Conservation (phyloP, 345 rosid genomes). For the Citropsis articulata region DNA sequence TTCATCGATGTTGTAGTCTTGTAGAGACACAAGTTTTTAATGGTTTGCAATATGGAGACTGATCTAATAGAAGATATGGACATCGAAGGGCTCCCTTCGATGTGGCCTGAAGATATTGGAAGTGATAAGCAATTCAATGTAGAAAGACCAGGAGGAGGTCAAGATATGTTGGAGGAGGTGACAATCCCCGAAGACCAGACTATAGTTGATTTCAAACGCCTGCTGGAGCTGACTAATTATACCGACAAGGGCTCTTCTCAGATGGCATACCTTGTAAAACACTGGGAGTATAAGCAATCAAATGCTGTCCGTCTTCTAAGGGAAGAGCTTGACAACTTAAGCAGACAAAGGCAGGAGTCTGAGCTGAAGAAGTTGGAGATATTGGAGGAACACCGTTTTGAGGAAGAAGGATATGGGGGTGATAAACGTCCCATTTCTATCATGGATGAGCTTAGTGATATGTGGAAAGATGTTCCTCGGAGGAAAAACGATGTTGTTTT, state of each 20-base stretch:
- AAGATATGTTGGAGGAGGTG: slow-evolving; percentile 88
- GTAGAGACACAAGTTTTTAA: slow-evolving; percentile 13
- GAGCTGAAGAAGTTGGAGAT: slow-evolving; percentile 85
- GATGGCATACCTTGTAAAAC: slow-evolving; percentile 73
- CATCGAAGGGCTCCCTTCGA: slow-evolving; percentile 70
- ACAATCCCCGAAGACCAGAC: slow-evolving; percentile 46
- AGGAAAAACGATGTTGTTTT: slow-evolving; percentile 51
- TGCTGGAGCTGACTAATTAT: slow-evolving; percentile 49
- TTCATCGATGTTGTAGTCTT: slow-evolving; percentile 4
- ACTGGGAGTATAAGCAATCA: slow-evolving; percentile 83
- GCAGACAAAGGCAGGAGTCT: slow-evolving; percentile 72
- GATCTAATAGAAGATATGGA: slow-evolving; percentile 81
- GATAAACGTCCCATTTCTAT: slow-evolving; percentile 62
- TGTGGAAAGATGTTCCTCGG: slow-evolving; percentile 50
- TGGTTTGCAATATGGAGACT: slow-evolving; percentile 61
- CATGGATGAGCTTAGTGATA: slow-evolving; percentile 47
- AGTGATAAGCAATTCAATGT: slow-evolving; percentile 81
- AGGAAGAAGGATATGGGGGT: slow-evolving; percentile 49
- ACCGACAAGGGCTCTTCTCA: slow-evolving; percentile 84
- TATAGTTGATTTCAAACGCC: slow-evolving; percentile 64
- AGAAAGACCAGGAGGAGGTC: slow-evolving; percentile 71
- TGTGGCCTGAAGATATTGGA: slow-evolving; percentile 95
- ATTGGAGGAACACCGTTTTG: slow-evolving; percentile 81
- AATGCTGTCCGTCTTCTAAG: slow-evolving; percentile 68
- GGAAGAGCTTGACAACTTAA: slow-evolving; percentile 81